Evolutionary conservation across 345 rosid genomes (phyloP), one percentile per base, ranked within the genome.

Genomic region (Sapria himalayana): DNA sequence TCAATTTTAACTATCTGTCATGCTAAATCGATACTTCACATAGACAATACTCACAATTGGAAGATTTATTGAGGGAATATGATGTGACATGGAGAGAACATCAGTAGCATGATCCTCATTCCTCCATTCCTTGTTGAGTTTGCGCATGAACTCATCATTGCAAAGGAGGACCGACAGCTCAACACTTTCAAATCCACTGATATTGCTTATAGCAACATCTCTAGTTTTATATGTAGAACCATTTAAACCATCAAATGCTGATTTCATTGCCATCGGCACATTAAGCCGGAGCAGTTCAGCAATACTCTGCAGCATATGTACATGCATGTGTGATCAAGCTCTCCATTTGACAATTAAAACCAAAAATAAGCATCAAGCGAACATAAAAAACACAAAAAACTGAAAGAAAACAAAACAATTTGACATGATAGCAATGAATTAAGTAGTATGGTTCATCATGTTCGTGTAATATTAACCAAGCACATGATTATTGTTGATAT

Each of bases 41-140:
- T 19, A 38, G 9, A 16, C 12, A 25, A 5, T 12, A 24, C 86
- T 62, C 69, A 89, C 93, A 48, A 89, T 46, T 12, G 99, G 93
- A 58, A 84, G 76, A 48, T 80, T 59, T 29, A 89, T 68, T 39
- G 51, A 74, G 38, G 86, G 85, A 42, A 73, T 48, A 47, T 89
- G 95, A 32, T 69, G 77, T 4, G 92, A 89, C 93, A 82, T 79
- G 15, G 95, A 89, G 37, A 89, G 92, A 51, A 89, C 98, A 71
- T 89, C 95, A 0, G 98, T 79, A 16, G 95, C 71, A 57, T 67
- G 84, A 54, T 89, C 93, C 71, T 89, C 93, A 25, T 60, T 91
- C 50, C 93, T 79, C 95, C 95, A 82, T 55, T 89, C 95, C 54
- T 76, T 73, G 33, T 82, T 89, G 13, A 89, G 93, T 61, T 89